Percentiles rank a stretch among this genome's conserved stretches.
Evolutionary conservation across 2,329 filamentous ascomycete genomes (phyloP).

Genomic region (Atkinsonella hypoxylon): DNA sequence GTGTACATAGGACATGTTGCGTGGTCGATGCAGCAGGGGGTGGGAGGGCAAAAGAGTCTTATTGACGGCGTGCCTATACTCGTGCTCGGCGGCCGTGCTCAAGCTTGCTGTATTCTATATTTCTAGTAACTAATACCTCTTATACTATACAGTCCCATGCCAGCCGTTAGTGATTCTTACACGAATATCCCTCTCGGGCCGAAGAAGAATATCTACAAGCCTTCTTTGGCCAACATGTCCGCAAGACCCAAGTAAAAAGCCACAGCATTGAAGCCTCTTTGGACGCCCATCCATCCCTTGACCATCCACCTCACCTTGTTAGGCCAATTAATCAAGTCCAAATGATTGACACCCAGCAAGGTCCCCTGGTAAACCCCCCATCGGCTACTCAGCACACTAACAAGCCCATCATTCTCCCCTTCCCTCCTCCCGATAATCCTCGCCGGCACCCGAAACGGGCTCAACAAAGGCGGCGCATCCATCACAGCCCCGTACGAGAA

Average conservation of each 20-base stretch:
- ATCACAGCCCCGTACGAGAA: slow-evolving; percentile 50
- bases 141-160: background rate
- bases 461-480: slow-evolving; percentile 42
- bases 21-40: slow-evolving; percentile 1
- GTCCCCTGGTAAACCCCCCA: slow-evolving; percentile 57
- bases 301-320: slow-evolving; percentile 45
- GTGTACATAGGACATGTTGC: slow-evolving; percentile 1
- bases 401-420: slow-evolving; percentile 54
- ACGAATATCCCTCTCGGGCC: too few relatives aligned
- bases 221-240: slow-evolving; percentile 62
- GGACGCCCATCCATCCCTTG: slow-evolving; percentile 39
- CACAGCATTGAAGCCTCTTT: slow-evolving; percentile 51
- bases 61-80: slow-evolving; percentile 8
- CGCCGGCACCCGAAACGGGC: slow-evolving; percentile 46
- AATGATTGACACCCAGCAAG: slow-evolving; percentile 46
- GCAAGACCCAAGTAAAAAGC: slow-evolving; percentile 55
- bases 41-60: background rate
- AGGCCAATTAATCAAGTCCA: slow-evolving; percentile 58
- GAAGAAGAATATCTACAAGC: slow-evolving; percentile 18
- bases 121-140: slow-evolving; percentile 13
- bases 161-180: background rate
- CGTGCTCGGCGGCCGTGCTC: slow-evolving; percentile 6
- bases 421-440: slow-evolving; percentile 36
- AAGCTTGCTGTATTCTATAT: slow-evolving; percentile 16
- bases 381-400: slow-evolving; percentile 49